Conservation (phyloP, 2,329 filamentous ascomycete genomes). For the Epichloe sibirici region DNA sequence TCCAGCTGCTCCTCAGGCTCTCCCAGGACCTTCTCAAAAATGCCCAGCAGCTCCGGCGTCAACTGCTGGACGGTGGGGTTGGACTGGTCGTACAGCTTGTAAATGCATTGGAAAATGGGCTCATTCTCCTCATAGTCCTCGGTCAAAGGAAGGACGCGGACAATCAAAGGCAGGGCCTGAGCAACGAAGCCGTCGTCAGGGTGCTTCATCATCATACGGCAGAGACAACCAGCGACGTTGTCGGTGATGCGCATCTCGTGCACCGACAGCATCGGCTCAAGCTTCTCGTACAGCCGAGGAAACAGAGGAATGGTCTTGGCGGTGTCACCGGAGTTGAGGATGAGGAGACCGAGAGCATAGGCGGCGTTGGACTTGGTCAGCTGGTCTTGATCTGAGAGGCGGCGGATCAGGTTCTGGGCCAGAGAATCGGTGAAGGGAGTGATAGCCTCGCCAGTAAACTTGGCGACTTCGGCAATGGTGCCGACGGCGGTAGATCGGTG, state of each 20-base stretch:
- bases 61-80: slow-evolving; percentile 59
- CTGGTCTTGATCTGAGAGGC: slow-evolving; percentile 76
- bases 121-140: slow-evolving; percentile 97
- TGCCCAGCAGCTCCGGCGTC: slow-evolving; percentile 54
- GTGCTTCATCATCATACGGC: slow-evolving; percentile 83
- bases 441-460: slow-evolving; percentile 69
- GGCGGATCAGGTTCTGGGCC: slow-evolving; percentile 71
- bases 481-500: slow-evolving; percentile 87
- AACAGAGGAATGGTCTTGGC: slow-evolving; percentile 61
- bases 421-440: slow-evolving; percentile 69
- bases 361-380: slow-evolving; percentile 94
- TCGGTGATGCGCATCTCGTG: slow-evolving; percentile 74
- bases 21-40: slow-evolving; percentile 62
- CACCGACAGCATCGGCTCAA: slow-evolving; percentile 73
- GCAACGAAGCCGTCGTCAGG: slow-evolving; percentile 69
- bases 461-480: slow-evolving; percentile 81
- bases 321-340: slow-evolving; percentile 67
- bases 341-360: slow-evolving; percentile 77
- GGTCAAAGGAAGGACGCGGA: slow-evolving; percentile 70
- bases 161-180: slow-evolving; percentile 70
- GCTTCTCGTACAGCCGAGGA: slow-evolving; percentile 65
- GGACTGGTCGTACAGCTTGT: slow-evolving; percentile 64
- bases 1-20: slow-evolving; percentile 66
- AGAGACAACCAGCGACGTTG: slow-evolving; percentile 85
- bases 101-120: slow-evolving; percentile 82